Evolutionary conservation across 163 green algal species (phyloP).

Genomic region (Volvox carteri): DNA sequence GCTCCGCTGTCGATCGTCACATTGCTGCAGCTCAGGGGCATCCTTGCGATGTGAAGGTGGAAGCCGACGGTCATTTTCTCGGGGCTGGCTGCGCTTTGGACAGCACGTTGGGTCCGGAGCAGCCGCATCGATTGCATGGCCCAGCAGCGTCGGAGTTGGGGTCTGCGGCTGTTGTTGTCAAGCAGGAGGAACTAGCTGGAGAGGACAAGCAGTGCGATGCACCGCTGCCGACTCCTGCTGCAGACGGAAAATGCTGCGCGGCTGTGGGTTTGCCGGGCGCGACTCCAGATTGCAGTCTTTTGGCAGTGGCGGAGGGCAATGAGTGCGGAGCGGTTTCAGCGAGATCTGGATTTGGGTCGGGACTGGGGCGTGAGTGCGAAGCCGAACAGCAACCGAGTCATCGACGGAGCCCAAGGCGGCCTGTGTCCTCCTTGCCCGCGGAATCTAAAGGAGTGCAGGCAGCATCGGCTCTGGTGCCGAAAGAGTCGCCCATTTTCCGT

Average conservation of each 20-base stretch:
- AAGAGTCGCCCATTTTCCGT: neutral
- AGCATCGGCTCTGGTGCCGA: neutral
- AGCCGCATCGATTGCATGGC: neutral
- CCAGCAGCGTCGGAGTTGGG: neutral
- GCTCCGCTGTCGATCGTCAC: neutral
- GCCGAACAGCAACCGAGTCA: neutral
- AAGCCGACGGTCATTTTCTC: neutral
- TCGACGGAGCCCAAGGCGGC: neutral
- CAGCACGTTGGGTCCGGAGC: too few species aligned
- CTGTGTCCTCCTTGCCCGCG: neutral
- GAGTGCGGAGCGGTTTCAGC: neutral
- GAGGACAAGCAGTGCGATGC: neutral
- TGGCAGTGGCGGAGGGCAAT: neutral
- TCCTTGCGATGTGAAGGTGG: neutral
- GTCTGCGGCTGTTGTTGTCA: neutral
- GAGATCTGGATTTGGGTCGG: neutral
- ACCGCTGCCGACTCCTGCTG: neutral
- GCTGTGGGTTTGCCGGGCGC: neutral
- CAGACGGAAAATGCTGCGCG: neutral
- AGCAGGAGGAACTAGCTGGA: neutral
- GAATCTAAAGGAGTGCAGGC: neutral
- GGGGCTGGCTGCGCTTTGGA: neutral
- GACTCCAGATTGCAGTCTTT: neutral
- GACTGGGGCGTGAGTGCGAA: neutral
- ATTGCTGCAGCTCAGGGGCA: neutral